Evolutionary conservation across 495 filamentous ascomycete species (phyloP).

Genomic region (Thozetella sp.): DNA sequence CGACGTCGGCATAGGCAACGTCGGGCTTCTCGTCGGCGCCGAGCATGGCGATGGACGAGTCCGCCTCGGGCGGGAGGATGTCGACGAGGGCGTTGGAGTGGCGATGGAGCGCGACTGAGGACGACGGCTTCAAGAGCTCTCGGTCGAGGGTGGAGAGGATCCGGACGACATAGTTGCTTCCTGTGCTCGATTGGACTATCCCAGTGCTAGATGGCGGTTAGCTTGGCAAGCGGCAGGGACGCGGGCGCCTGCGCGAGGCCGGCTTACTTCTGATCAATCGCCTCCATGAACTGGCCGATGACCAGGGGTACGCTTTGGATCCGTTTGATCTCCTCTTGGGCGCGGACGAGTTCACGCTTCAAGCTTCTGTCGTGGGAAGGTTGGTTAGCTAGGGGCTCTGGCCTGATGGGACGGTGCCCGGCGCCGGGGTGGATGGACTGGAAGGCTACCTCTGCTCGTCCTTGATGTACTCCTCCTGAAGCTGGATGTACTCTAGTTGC

Average conservation of each 20-base stretch:
- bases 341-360: slow-evolving; percentile 94
- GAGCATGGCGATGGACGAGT: slow-evolving; percentile 98
- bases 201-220: slow-evolving; percentile 69
- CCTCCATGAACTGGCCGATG: slow-evolving; percentile 99
- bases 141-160: slow-evolving; percentile 98
- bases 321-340: slow-evolving; percentile 98
- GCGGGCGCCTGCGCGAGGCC: background rate
- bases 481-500: slow-evolving; percentile 96
- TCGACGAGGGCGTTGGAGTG: slow-evolving; percentile 99
- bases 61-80: slow-evolving; percentile 95
- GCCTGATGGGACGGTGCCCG: background rate
- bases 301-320: slow-evolving; percentile 98
- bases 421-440: background rate
- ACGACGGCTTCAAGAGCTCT: slow-evolving; percentile 95
- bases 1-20: slow-evolving; percentile 97
- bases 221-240: background rate
- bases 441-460: slow-evolving; percentile 86
- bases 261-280: slow-evolving; percentile 95
- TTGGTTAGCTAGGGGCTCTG: slow-evolving; percentile 11
- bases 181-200: slow-evolving; percentile 97
- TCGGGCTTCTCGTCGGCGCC: slow-evolving; percentile 96
- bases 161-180: slow-evolving; percentile 98
- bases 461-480: slow-evolving; percentile 99
- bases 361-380: slow-evolving; percentile 66
- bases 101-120: slow-evolving; percentile 93